Base-by-base conservation (phyloP, 352 stramenopile species). In the Phytophthora podocarpi region DNA sequence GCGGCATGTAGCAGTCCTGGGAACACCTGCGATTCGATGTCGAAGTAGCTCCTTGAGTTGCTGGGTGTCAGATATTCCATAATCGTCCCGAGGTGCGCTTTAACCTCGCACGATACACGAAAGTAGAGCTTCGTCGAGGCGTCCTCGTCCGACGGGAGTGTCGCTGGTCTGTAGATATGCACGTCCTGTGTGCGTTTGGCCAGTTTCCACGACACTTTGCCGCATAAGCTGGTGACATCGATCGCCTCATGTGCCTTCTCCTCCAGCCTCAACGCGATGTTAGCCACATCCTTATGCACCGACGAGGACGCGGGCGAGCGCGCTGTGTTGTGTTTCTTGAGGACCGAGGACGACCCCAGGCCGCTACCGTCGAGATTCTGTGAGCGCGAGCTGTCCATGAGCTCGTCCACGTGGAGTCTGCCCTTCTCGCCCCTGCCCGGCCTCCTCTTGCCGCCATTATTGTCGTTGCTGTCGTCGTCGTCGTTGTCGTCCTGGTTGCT, bases 1-100 rank as follows among this genome's bases (percentile, higher is more conserved):
- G 87, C 70, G 7, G 85, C 84, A 39, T 95, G 84, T 31, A 95
- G 40, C 7, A 93, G 51, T 5, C 86, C 85, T 12, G 87, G 87
- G 48, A 94, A 95, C 12, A 93, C 78, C 54, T 92, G 82, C 36
- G 82, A 81, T 36, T 95, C 87, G 27, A 94, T 90, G 35, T 92
- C 82, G 28, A 82, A 82, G 58, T 92, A 95, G 58, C 76, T 85
- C 50, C 76, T 76, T 35, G 80, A 87, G 64, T 89, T 82, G 26
- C 67, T 77, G 1, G 85, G 83, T 26, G 78, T 76, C 21, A 95
- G 59, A 59, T 90, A 93, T 59, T 94, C 84, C 72, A 95, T 85
- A 59, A 95, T 87, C 9, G 83, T 91, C 30, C 68, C 64, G 15
- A 95, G 61, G 49, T 77, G 86, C 24, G 87, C 83, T 45, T 93